Base-by-base conservation (phyloP, 306 rosid species). In the Adenanthera pavonina region DNA sequence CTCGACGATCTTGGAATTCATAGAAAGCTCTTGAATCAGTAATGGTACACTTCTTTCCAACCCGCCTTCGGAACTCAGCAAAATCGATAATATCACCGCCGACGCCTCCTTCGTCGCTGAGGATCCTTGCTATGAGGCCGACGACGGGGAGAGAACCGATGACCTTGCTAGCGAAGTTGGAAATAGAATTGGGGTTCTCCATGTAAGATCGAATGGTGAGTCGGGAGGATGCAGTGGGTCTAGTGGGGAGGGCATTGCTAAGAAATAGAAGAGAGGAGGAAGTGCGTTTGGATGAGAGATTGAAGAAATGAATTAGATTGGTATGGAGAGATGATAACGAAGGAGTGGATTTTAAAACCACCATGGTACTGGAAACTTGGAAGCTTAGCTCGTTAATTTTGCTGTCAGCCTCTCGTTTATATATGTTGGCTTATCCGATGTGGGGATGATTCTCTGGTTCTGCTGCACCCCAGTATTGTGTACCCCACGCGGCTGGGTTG, bases 101-200 rank as follows among this genome's bases (percentile, higher is more conserved):
- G 20, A 95, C 92, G 65, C 99, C 98, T 46, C 99, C 99, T 86
- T 95, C 99, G 25, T 90, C 93, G 65, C 90, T 90, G 11, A 93
- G 17, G 52, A 95, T 93, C 40, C 97, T 90, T 4, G 97, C 99
- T 40, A 93, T 75, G 19, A 95, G 87, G 3, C 98, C 97, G 38
- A 93, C 88, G 1, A 95, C 93, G 0, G 99, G 99, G 38, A 95
- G 96, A 2, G 97, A 89, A 6, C 99, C 99, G 44, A 95, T 86
- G 81, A 95, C 93, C 80, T 85, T 93, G 85, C 19, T 95, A 46
- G 87, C 94, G 25, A 95, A 87, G 54, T 82, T 76, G 25, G 92
- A 83, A 8, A 95, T 35, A 9, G 97, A 93, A 71, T 89, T 88
- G 1, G 95, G 89, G 9, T 83, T 88, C 30, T 95, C 99, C 78